Conservation (phyloP, 1,284 basidiomycete species). For the Sanghuangporus sanghuang region DNA sequence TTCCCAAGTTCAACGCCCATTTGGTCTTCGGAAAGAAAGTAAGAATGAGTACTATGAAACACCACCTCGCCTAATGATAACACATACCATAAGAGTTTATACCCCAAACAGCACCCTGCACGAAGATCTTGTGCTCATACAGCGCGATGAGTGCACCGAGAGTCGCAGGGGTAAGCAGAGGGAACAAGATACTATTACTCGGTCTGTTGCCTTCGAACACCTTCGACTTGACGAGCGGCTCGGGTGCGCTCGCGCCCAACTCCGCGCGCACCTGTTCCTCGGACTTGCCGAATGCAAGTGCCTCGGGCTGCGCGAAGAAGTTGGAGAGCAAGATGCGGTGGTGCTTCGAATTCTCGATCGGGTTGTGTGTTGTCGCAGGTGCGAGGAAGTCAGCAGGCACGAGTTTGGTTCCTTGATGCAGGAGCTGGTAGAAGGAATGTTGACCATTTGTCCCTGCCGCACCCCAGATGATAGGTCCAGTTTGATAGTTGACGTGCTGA, state of each 20-base stretch:
- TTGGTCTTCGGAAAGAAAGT: conserved; percentile 49
- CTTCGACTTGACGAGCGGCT: conserved; percentile 91
- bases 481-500: conserved; percentile 91
- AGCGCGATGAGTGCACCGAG: conserved; percentile 87
- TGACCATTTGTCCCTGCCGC: conserved; percentile 98
- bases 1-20: conserved; percentile 98
- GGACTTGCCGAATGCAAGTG: conserved; percentile 95
- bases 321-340: conserved; percentile 97
- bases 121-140: conserved; percentile 99
- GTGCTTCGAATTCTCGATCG: conserved; percentile 80
- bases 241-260: conserved; percentile 71
- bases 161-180: conserved; percentile 84
- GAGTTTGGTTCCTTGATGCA: conserved; percentile 93
- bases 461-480: conserved; percentile 99
- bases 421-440: conserved; percentile 98
- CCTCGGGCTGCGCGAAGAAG: conserved; percentile 98
- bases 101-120: conserved; percentile 95
- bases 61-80: background rate
- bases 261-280: conserved; percentile 84
- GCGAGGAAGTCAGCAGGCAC: conserved; percentile 96
- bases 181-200: conserved; percentile 96
- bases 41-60: background rate
- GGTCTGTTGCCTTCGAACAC: conserved; percentile 98
- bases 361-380: conserved; percentile 91
- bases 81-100: conserved; percentile 92